phyloP scores from a whole-genome alignment of 768 basidiomycete genomes.

The Pleurotus sapidus region DNA sequence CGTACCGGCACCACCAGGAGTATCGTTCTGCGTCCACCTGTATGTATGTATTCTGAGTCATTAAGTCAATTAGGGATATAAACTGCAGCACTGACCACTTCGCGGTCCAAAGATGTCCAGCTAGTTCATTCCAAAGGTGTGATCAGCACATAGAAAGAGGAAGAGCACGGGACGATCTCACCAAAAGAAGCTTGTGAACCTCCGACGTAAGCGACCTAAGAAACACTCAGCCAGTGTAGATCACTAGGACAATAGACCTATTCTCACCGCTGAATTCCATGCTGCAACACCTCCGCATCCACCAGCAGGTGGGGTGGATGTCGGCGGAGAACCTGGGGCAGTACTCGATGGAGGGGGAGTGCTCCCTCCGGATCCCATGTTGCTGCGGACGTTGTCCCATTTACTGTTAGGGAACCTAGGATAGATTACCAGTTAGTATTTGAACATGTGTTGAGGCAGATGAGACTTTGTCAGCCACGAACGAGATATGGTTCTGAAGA shows the following conservation, averaged over 20 bases:
- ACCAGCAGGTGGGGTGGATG: constrained; percentile 24
- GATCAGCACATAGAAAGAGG: not conserved
- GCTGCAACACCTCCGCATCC: constrained; percentile 40
- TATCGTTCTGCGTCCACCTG: constrained; percentile 56
- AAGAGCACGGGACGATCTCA: constrained; percentile 18
- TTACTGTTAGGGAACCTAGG: constrained; percentile 62
- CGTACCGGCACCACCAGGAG: constrained; percentile 49
- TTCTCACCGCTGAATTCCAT: constrained; percentile 43
- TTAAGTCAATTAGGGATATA: not conserved
- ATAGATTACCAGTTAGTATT: not conserved
- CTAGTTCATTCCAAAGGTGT: constrained; percentile 18
- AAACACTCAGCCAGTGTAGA: not conserved
- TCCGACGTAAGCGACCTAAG: constrained; percentile 41
- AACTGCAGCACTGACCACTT: constrained; percentile 34
- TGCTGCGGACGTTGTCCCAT: constrained; percentile 67
- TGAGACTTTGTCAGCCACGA: not conserved
- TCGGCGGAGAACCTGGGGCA: constrained; percentile 5
- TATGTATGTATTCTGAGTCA: constrained; percentile 5
- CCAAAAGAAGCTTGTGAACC: constrained; percentile 45
- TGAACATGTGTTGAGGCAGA: not conserved
- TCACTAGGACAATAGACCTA: not conserved
- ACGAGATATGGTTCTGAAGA: constrained; percentile 59
- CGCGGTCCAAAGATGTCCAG: constrained; percentile 54
- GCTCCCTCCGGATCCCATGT: constrained; percentile 43
- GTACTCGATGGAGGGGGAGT: constrained; percentile 20